Conservation (phyloP, 805 yeast species). For the Pichia californica region DNA sequence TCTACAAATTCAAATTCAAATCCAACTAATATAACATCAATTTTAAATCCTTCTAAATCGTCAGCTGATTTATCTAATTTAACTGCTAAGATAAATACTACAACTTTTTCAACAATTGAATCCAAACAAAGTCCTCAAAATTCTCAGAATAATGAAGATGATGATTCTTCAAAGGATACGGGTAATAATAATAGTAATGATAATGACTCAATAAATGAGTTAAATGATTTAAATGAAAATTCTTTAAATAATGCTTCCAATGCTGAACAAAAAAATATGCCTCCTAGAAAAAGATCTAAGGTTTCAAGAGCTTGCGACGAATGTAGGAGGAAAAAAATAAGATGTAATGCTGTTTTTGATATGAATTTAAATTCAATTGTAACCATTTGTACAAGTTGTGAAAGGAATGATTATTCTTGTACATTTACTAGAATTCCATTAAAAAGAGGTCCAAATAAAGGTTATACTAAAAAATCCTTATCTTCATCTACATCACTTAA, state of each 20-base stretch:
- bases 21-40: constrained; percentile 1
- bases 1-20: neutral
- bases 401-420: constrained; percentile 53
- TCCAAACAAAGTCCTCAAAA: neutral
- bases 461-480: constrained; percentile 33
- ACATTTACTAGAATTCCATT: constrained; percentile 65
- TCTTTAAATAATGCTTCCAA: too few relatives aligned
- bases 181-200: neutral
- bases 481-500: too few relatives aligned
- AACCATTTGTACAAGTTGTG: constrained; percentile 56
- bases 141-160: neutral
- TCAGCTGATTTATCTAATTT: neutral
- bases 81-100: too few relatives aligned
- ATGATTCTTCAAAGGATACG: neutral
- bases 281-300: constrained; percentile 54
- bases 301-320: constrained; percentile 80
- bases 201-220: neutral
- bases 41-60: constrained; percentile 10
- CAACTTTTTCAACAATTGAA: too few relatives aligned
- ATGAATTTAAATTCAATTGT: constrained; percentile 39
- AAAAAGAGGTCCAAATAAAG: constrained; percentile 77
- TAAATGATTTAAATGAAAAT: neutral
- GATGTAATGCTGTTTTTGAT: constrained; percentile 58
- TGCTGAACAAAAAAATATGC: too few relatives aligned
- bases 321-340: constrained; percentile 66